A percentile compares a stretch with the other conserved stretches of the same genome.
phyloP scores from a whole-genome alignment of 75 land plant genomes.

The Sequoia sempervirens region DNA sequence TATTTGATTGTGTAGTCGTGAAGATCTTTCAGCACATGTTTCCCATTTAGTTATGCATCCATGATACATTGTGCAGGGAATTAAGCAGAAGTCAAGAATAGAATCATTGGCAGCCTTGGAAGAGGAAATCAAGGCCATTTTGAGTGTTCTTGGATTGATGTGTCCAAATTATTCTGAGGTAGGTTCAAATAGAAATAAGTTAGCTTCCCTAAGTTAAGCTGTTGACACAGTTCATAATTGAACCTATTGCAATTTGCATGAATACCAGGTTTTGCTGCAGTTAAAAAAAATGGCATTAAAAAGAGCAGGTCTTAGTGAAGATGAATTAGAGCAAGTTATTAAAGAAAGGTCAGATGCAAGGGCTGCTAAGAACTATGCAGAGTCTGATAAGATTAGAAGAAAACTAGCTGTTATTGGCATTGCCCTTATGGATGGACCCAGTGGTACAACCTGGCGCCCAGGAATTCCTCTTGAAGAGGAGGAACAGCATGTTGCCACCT shows the following conservation, averaged over 20 bases:
- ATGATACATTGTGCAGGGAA: conserved; percentile 8
- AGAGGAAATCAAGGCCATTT: conserved; percentile 39
- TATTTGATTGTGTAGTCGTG: background rate
- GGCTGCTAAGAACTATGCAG: conserved; percentile 59
- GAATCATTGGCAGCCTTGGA: conserved; percentile 48
- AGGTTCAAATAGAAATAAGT: background rate
- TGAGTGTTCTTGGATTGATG: conserved; percentile 57
- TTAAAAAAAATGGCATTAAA: conserved; percentile 64
- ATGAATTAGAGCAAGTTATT: conserved; percentile 43
- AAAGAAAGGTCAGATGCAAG: conserved; percentile 72
- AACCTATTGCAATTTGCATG: background rate
- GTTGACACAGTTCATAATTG: background rate
- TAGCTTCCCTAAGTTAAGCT: background rate
- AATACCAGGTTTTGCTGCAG: conserved; percentile 60
- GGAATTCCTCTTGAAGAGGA: conserved; percentile 36
- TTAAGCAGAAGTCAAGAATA: conserved; percentile 38
- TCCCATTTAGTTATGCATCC: background rate
- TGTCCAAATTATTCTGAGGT: conserved; percentile 53
- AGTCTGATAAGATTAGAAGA: conserved; percentile 68
- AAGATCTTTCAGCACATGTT: background rate
- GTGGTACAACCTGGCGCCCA: conserved; percentile 86
- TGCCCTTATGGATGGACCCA: conserved; percentile 85
- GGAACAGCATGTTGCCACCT: conserved; percentile 6
- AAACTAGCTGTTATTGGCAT: conserved; percentile 63
- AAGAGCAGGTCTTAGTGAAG: conserved; percentile 69